Percentiles rank a stretch among this genome's conserved stretches.
Conservation (phyloP, 2,329 filamentous ascomycete genomes). For the Ophiostoma triangulosporum region DNA sequence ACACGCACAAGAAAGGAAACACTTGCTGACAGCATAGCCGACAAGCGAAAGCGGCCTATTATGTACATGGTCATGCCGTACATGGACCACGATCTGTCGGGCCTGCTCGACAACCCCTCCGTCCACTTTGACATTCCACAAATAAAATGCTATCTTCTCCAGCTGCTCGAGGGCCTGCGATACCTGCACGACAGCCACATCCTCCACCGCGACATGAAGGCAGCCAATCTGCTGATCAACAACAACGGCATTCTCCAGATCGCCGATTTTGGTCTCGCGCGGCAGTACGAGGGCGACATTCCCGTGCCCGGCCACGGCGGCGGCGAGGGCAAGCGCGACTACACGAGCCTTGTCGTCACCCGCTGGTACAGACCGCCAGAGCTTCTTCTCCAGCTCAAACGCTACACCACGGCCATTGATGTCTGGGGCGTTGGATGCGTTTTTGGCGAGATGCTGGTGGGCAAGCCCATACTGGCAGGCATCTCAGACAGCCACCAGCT, state of each 20-base stretch:
- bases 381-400: conserved; percentile 71
- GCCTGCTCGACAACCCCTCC: conserved; percentile 84
- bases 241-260: conserved; percentile 90
- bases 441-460: conserved; percentile 93
- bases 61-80: conserved; percentile 99
- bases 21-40: conserved; percentile 32
- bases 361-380: conserved; percentile 95
- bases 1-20: not conserved
- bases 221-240: conserved; percentile 91
- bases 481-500: conserved; percentile 82
- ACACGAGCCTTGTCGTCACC: conserved; percentile 93
- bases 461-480: conserved; percentile 83
- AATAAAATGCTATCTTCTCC: conserved; percentile 96
- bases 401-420: conserved; percentile 95
- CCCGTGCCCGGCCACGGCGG: conserved; percentile 66
- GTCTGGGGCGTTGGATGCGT: conserved; percentile 97
- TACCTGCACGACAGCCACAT: conserved; percentile 88
- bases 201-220: conserved; percentile 96
- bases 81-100: conserved; percentile 98
- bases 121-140: conserved; percentile 79
- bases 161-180: conserved; percentile 75
- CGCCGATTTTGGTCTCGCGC: conserved; percentile 88
- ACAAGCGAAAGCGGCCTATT: conserved; percentile 68
- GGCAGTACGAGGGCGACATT: conserved; percentile 77
- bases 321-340: conserved; percentile 76